These are phyloP conservation scores for Russula sp. DNA, from an alignment of 768 basidiomycete genomes.

Conservation along the genomic window DNA sequence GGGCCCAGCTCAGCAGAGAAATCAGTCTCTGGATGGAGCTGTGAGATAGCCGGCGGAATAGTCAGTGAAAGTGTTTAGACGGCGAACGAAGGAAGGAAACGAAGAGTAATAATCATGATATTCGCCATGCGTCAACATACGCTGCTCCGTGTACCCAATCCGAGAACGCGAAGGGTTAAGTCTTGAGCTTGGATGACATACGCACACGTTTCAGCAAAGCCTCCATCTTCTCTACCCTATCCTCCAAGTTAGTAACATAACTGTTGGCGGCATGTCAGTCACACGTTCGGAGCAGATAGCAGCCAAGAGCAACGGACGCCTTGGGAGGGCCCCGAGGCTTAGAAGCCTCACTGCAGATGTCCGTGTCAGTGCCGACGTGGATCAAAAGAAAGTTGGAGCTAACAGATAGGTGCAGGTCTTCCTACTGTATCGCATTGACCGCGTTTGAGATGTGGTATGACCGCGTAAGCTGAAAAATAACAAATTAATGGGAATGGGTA, in stretches of 20 bases:
- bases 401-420: constrained; percentile 35
- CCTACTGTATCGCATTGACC: too few species aligned
- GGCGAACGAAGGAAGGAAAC: too few species aligned
- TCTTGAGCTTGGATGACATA: constrained; percentile 13
- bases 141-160: neutral
- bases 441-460: too few species aligned
- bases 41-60: constrained; percentile 5
- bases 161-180: too few species aligned
- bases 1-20: constrained; percentile 60
- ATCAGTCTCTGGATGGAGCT: constrained; percentile 60
- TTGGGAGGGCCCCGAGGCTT: constrained; percentile 39
- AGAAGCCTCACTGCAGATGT: constrained; percentile 31
- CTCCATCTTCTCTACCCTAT: constrained; percentile 35
- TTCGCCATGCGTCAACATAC: too few species aligned
- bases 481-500: too few species aligned
- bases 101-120: too few species aligned
- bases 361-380: constrained; percentile 1
- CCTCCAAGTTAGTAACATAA: constrained; percentile 34
- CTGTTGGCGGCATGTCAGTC: constrained; percentile 21
- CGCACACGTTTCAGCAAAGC: constrained; percentile 33
- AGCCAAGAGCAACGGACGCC: constrained; percentile 28
- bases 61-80: neutral
- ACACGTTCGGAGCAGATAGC: neutral
- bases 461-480: too few species aligned
- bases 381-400: neutral